phyloP scores from a whole-genome alignment of 768 basidiomycete species.

The Coprinopsis cinerea region DNA sequence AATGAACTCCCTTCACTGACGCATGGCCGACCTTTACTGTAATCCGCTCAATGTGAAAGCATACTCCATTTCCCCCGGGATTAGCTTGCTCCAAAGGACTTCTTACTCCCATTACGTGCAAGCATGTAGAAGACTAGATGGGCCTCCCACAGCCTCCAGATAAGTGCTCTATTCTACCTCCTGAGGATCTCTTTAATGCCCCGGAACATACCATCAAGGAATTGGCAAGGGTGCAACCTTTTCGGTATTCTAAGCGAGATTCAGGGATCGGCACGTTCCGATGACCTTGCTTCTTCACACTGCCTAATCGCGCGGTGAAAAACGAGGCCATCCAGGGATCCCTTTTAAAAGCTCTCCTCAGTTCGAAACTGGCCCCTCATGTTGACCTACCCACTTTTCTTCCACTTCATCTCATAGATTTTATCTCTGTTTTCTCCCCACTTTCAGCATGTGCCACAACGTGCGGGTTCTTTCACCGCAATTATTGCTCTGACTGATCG shows the following conservation, averaged over 20 bases:
- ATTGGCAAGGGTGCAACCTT: slow-evolving; percentile 4
- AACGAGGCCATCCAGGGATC: slow-evolving; percentile 38
- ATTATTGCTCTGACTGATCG: not conserved
- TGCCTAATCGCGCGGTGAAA: slow-evolving; percentile 21
- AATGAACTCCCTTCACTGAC: not conserved
- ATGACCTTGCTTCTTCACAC: slow-evolving; percentile 30
- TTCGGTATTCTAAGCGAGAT: slow-evolving; percentile 7
- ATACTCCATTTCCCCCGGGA: not conserved
- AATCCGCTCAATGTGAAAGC: not conserved
- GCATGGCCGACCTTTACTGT: not conserved
- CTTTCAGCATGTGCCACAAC: slow-evolving; percentile 63
- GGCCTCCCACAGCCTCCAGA: not conserved
- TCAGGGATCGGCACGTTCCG: slow-evolving; percentile 28
- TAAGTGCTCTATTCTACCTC: not conserved
- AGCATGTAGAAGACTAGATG: not conserved
- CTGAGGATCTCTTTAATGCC: not conserved
- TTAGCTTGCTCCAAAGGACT: not conserved
- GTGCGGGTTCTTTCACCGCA: slow-evolving; percentile 34
- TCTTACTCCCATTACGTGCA: slow-evolving; percentile 5
- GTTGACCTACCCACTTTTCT: slow-evolving; percentile 20
- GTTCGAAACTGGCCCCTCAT: slow-evolving; percentile 16
- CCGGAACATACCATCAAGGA: slow-evolving; percentile 11
- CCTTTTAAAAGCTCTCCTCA: slow-evolving; percentile 6
- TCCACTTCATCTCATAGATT: slow-evolving; percentile 17
- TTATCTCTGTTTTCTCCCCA: slow-evolving; percentile 6